Percentiles rank a stretch among this genome's conserved stretches.
Evolutionary conservation across 208 protist genomes (phyloP).

Genomic region (Acanthamoeba divionensis): DNA sequence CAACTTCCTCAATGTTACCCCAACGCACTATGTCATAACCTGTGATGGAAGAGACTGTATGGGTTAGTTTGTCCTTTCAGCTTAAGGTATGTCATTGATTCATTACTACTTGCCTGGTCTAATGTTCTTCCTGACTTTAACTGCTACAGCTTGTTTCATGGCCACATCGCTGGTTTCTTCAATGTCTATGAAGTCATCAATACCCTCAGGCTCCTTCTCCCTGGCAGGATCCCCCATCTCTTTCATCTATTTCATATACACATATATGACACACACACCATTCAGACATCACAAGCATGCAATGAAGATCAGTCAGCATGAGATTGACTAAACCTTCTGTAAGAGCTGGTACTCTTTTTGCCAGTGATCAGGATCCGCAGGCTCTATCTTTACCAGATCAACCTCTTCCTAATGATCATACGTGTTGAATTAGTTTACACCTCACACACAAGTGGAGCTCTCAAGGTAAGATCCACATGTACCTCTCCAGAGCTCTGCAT

Average conservation of each 20-base stretch:
- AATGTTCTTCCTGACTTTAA: neutral
- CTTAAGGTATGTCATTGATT: too few species aligned
- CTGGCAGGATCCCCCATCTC: neutral
- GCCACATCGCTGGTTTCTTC: neutral
- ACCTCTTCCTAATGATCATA: slow-evolving; percentile 28
- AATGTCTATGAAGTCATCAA: slow-evolving; percentile 16
- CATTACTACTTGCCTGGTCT: neutral
- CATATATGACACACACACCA: neutral
- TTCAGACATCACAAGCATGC: neutral
- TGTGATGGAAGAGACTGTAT: neutral
- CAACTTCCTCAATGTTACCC: slow-evolving; percentile 26
- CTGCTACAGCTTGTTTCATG: neutral
- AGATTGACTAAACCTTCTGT: neutral
- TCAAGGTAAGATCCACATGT: too few species aligned
- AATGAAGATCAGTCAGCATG: too few species aligned
- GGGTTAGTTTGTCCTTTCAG: too few species aligned
- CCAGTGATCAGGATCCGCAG: slow-evolving; percentile 20
- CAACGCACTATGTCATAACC: slow-evolving; percentile 33
- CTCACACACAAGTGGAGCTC: too few species aligned
- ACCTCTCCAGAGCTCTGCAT: neutral
- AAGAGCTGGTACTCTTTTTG: neutral
- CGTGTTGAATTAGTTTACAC: too few species aligned
- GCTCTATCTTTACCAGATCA: slow-evolving; percentile 4
- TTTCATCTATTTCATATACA: neutral
- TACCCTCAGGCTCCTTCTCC: neutral